A percentile compares a stretch with the other conserved stretches of the same genome.
These are phyloP conservation scores for Cercospora nicotianae DNA, from an alignment of 2,329 filamentous ascomycete genomes.

Conservation along the genomic window DNA sequence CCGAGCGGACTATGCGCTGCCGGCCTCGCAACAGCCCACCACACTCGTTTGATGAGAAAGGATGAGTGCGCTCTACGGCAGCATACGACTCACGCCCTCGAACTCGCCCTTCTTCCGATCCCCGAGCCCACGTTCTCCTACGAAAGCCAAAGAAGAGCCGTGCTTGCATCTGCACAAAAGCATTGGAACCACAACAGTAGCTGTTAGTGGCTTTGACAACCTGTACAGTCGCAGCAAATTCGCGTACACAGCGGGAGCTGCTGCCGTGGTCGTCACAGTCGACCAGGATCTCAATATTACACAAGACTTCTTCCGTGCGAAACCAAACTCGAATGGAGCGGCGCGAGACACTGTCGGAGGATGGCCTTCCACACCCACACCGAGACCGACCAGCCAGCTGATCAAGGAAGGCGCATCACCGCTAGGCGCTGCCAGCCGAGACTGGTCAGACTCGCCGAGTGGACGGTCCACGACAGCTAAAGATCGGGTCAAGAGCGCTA, in stretches of 20 bases:
- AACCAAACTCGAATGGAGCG: slow-evolving; percentile 24
- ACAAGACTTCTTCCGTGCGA: slow-evolving; percentile 87
- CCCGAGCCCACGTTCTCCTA: slow-evolving; percentile 64
- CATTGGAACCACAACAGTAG: slow-evolving; percentile 84
- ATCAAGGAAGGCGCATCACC: slow-evolving; percentile 51
- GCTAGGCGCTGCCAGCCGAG: slow-evolving; percentile 38
- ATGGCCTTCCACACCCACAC: slow-evolving; percentile 31
- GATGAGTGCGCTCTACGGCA: slow-evolving; percentile 27
- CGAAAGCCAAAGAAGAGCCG: slow-evolving; percentile 49
- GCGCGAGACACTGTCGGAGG: slow-evolving; percentile 26
- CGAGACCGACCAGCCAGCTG: slow-evolving; percentile 26
- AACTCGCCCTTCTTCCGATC: slow-evolving; percentile 66
- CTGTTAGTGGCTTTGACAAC: slow-evolving; percentile 82
- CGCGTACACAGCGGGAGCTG: slow-evolving; percentile 88
- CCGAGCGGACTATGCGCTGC: slow-evolving; percentile 11
- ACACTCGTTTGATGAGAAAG: slow-evolving; percentile 22
- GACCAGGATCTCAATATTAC: slow-evolving; percentile 62
- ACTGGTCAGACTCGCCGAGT: slow-evolving; percentile 58
- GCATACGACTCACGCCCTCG: slow-evolving; percentile 62
- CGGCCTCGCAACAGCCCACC: slow-evolving; percentile 22
- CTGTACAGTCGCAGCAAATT: slow-evolving; percentile 70
- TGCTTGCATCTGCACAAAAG: slow-evolving; percentile 75
- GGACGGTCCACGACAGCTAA: slow-evolving; percentile 82
- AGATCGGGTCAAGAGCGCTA: slow-evolving; percentile 91
- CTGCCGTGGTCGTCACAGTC: slow-evolving; percentile 84